A percentile compares a stretch with the other conserved stretches of the same genome.
Evolutionary conservation across 78 protist species (phyloP).

Genomic region (Dictyostelium firmibasis): DNA sequence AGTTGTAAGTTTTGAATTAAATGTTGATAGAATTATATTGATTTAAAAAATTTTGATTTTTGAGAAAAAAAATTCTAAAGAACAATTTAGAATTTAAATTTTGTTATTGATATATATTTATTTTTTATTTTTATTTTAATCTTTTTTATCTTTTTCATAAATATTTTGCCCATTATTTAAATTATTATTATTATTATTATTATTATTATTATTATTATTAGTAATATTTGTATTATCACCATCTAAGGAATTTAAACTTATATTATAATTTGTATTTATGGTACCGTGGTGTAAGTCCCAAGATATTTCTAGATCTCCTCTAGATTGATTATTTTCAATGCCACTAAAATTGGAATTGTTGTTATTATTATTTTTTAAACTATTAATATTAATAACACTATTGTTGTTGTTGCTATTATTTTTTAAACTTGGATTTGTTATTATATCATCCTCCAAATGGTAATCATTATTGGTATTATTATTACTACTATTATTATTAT

Average conservation of each 20-base stretch:
- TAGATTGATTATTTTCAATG: not conserved
- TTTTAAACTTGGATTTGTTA: not conserved
- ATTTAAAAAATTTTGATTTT: no score
- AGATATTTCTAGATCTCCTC: not conserved
- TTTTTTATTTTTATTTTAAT: not conserved
- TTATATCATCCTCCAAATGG: not conserved
- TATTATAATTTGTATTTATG: not conserved
- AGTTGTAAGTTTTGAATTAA: no score
- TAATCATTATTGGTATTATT: not conserved
- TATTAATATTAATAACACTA: not conserved
- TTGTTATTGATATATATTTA: no score
- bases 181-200: not conserved
- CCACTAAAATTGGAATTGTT: not conserved
- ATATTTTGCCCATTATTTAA: not conserved
- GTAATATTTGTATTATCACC: not conserved
- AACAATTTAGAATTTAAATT: no score
- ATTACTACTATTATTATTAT: not conserved
- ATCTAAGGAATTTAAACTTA: not conserved
- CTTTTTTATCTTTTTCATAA: not conserved
- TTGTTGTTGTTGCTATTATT: not conserved
- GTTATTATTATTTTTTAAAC: not conserved
- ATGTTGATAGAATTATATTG: no score
- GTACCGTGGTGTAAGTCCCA: not conserved
- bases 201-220: constrained; percentile 21
- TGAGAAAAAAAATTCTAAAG: no score